Evolutionary conservation across 1,284 basidiomycete species (phyloP).

Genomic region (Naganishia cerealis): DNA sequence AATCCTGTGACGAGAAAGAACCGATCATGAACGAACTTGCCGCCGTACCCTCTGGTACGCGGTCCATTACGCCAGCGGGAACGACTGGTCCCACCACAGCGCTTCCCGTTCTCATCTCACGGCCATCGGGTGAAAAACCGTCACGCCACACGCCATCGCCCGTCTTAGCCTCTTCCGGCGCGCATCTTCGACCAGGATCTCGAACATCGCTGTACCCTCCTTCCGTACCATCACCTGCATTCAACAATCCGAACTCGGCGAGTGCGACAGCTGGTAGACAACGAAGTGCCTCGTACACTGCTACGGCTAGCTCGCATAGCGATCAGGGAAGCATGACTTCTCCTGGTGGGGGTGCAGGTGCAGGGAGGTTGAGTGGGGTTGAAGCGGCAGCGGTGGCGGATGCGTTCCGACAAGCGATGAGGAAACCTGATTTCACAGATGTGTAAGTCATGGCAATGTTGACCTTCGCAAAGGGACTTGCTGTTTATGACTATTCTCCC

Average conservation of each 20-base stretch:
- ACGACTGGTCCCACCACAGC: neutral
- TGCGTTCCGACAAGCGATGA: conserved; percentile 35
- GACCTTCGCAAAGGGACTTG: neutral
- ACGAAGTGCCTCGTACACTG: conserved; percentile 20
- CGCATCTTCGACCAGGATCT: conserved; percentile 1
- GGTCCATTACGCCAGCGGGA: neutral
- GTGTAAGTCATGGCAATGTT: conserved; percentile 1
- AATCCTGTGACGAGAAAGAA: conserved; percentile 18
- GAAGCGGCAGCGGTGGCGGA: conserved; percentile 34
- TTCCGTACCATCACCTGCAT: neutral
- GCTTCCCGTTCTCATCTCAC: conserved; percentile 4
- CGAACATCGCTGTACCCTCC: conserved; percentile 9
- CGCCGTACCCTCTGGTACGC: neutral
- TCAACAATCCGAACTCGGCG: neutral
- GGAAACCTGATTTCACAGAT: conserved; percentile 32
- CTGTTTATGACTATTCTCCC: no score
- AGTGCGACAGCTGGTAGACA: neutral
- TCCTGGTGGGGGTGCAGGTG: conserved; percentile 2
- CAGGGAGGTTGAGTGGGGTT: conserved; percentile 24
- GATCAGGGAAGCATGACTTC: conserved; percentile 15
- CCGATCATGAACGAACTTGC: neutral
- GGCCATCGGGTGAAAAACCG: neutral
- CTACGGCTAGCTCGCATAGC: neutral
- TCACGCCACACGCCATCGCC: conserved; percentile 1
- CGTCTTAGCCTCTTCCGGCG: neutral